phyloP scores from a whole-genome alignment of 2,329 filamentous ascomycete genomes.

The Fusarium xyrophilum region DNA sequence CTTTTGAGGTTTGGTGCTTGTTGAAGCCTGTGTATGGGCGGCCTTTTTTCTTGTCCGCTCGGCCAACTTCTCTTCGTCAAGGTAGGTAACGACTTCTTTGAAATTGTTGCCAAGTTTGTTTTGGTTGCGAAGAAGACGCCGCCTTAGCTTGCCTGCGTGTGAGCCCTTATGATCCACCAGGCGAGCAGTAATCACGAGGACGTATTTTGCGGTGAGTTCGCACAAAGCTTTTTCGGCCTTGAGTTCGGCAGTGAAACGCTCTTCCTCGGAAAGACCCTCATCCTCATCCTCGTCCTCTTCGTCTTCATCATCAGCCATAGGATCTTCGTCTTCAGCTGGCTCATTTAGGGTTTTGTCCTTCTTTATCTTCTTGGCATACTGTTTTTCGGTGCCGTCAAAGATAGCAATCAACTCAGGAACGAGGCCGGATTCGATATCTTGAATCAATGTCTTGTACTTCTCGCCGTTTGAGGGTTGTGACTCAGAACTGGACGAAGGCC shows the following conservation, averaged over 20 bases:
- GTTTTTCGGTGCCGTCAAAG: constrained; percentile 77
- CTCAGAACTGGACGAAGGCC: constrained; percentile 37
- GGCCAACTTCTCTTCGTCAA: constrained; percentile 72
- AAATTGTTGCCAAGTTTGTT: constrained; percentile 83
- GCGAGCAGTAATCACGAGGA: constrained; percentile 77
- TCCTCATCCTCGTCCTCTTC: constrained; percentile 61
- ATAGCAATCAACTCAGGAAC: constrained; percentile 76
- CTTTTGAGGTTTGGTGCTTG: constrained; percentile 46
- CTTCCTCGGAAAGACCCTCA: constrained; percentile 60
- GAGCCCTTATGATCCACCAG: constrained; percentile 72
- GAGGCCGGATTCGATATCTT: constrained; percentile 69
- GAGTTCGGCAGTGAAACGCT: constrained; percentile 70
- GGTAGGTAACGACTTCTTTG: constrained; percentile 80
- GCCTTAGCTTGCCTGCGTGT: constrained; percentile 68
- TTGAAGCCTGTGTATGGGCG: constrained; percentile 24
- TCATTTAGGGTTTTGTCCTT: constrained; percentile 65
- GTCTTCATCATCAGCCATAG: constrained; percentile 68
- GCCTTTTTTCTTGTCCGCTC: constrained; percentile 53
- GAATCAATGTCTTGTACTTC: constrained; percentile 59
- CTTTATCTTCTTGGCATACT: constrained; percentile 74
- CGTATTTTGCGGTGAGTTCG: constrained; percentile 82
- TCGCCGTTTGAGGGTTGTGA: constrained; percentile 37
- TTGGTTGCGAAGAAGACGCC: constrained; percentile 79
- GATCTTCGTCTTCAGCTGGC: constrained; percentile 75
- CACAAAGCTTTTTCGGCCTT: constrained; percentile 86